Evolutionary conservation across 768 basidiomycete species (phyloP).

Genomic region (Collybia mongolica): DNA sequence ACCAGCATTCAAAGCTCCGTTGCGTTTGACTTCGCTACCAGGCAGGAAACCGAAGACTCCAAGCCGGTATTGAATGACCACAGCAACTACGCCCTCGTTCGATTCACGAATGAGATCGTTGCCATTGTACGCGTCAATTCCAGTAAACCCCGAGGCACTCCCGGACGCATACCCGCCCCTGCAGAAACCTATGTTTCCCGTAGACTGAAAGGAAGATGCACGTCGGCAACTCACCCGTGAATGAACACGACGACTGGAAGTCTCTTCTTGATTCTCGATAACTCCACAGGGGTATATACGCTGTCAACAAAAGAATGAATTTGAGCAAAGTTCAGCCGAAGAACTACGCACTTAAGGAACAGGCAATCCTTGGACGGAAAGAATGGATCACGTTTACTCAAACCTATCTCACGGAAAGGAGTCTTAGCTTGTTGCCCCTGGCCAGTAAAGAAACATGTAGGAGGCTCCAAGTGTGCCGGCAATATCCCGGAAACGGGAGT

Average conservation of each 20-base stretch:
- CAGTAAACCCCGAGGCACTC: constrained; percentile 23
- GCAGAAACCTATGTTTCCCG: too few species aligned
- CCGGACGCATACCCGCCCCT: constrained; percentile 33
- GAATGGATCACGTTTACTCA: constrained; percentile 6
- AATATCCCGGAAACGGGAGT: constrained; percentile 24
- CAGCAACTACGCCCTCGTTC: constrained; percentile 31
- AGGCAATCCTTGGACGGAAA: constrained; percentile 37
- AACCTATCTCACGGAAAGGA: constrained; percentile 22
- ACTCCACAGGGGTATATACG: constrained; percentile 33
- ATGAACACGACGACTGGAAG: constrained; percentile 44
- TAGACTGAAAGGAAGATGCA: too few species aligned
- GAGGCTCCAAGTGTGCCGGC: constrained; percentile 27
- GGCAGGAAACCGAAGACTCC: constrained; percentile 48
- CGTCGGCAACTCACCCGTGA: constrained; percentile 28
- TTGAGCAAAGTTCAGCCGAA: neutral
- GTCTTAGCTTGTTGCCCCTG: constrained; percentile 27
- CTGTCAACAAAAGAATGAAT: constrained; percentile 11
- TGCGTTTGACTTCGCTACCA: constrained; percentile 37
- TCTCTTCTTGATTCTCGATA: constrained; percentile 18
- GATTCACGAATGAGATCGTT: constrained; percentile 33
- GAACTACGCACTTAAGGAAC: constrained; percentile 30
- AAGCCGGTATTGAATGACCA: constrained; percentile 41
- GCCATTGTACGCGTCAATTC: constrained; percentile 17
- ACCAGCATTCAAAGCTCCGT: constrained; percentile 46
- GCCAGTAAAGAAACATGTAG: constrained; percentile 30